These are phyloP conservation scores for Neurospora sublineolata DNA, from an alignment of 495 filamentous ascomycete genomes.

Conservation along the genomic window DNA sequence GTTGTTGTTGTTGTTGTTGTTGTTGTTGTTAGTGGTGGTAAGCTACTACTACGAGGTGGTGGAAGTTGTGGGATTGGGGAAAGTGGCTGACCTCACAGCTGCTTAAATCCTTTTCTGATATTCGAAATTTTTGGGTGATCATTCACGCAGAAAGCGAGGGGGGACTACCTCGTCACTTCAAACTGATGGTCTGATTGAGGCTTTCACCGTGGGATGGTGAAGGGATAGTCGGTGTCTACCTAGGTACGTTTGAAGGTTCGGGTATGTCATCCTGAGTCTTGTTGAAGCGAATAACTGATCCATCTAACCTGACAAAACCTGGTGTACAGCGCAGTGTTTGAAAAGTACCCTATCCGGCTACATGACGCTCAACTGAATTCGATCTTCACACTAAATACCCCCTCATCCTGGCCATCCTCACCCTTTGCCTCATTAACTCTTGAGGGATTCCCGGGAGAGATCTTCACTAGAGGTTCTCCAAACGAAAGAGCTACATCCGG, in stretches of 20 bases:
- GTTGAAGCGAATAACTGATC: neutral
- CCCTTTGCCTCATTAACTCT: neutral
- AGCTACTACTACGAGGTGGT: neutral
- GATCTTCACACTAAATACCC: neutral
- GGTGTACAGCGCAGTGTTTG: neutral
- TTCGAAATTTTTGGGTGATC: neutral
- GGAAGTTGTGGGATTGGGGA: neutral
- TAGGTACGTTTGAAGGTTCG: too few relatives aligned
- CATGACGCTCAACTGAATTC: neutral
- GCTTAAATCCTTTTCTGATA: neutral
- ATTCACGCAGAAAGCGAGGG: neutral
- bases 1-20: too few relatives aligned
- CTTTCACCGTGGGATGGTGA: neutral
- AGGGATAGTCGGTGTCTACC: neutral
- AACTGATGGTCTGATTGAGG: neutral
- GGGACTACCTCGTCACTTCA: neutral
- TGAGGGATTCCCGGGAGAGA: neutral
- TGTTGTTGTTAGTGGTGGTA: neutral
- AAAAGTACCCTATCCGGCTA: neutral
- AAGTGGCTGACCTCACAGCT: accelerated
- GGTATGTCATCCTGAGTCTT: neutral
- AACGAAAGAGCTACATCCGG: too few relatives aligned
- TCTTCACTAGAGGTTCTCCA: too few relatives aligned
- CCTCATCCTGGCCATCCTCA: neutral
- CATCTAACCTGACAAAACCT: neutral